Evolutionary conservation across 23 red algal genomes (phyloP).

Genomic region (Agarophyton chilense): DNA sequence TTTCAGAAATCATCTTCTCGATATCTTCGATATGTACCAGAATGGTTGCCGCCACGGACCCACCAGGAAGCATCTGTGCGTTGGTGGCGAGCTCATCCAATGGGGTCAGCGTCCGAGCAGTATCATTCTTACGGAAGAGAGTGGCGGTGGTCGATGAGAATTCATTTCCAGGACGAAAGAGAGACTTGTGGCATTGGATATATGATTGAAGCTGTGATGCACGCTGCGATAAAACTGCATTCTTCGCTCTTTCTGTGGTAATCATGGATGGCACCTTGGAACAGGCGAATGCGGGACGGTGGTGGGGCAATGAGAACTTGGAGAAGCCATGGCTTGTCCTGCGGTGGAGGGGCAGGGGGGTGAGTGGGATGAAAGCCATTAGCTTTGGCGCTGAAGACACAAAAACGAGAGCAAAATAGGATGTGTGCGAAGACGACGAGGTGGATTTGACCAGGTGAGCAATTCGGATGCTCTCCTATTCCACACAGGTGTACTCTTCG

Average conservation of each 20-base stretch:
- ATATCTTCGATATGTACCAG: conserved; percentile 64
- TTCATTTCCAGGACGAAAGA: conserved; percentile 74
- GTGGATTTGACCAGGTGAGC: too few species aligned
- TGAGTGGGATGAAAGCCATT: conserved; percentile 50
- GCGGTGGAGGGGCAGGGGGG: conserved; percentile 1
- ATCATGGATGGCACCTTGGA: conserved; percentile 18
- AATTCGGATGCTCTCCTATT: too few species aligned
- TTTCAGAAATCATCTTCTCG: conserved; percentile 10
- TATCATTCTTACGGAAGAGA: conserved; percentile 91
- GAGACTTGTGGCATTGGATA: conserved; percentile 80
- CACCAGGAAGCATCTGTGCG: conserved; percentile 63
- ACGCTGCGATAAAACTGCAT: conserved; percentile 7
- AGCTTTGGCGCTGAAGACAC: neutral
- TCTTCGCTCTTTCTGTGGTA: conserved; percentile 18
- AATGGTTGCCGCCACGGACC: conserved; percentile 58
- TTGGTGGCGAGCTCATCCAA: conserved; percentile 78
- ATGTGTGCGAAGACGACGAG: too few species aligned
- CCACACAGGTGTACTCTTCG: too few species aligned
- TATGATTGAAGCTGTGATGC: conserved; percentile 57
- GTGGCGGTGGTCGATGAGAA: conserved; percentile 68
- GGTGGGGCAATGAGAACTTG: neutral
- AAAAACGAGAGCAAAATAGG: too few species aligned
- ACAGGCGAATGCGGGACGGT: neutral
- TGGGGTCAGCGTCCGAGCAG: conserved; percentile 63
- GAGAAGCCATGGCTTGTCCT: neutral